Conservation (phyloP, 495 filamentous ascomycete genomes). For the Bacidia rubella region DNA sequence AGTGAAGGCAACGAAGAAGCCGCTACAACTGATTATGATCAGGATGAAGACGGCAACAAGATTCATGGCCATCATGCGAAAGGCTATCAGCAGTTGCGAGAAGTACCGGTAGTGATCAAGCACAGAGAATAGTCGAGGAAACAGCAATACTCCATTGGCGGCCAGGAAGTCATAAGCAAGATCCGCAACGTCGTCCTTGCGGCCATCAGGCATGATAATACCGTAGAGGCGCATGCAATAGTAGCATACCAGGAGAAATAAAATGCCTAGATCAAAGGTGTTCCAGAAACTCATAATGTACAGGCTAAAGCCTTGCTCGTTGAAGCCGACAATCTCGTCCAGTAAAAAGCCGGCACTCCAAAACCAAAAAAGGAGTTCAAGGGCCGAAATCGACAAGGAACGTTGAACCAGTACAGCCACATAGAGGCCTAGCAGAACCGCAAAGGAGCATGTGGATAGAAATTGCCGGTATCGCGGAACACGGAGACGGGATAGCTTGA, state of each 20-base stretch:
- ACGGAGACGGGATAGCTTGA: slow-evolving; percentile 78
- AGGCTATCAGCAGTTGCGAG: slow-evolving; percentile 83
- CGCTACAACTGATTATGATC: slow-evolving; percentile 73
- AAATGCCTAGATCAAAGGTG: slow-evolving; percentile 77
- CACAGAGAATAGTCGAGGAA: slow-evolving; percentile 80
- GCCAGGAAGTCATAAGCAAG: slow-evolving; percentile 86
- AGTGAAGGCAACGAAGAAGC: slow-evolving; percentile 89
- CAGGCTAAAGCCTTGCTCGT: slow-evolving; percentile 83
- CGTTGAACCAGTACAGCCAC: slow-evolving; percentile 57
- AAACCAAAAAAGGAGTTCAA: slow-evolving; percentile 88
- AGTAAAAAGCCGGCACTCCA: slow-evolving; percentile 96
- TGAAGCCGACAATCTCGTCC: slow-evolving; percentile 86
- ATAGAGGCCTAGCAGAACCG: slow-evolving; percentile 69
- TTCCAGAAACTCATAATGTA: slow-evolving; percentile 98
- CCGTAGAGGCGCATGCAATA: slow-evolving; percentile 81
- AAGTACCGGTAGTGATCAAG: slow-evolving; percentile 92
- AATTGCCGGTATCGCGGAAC: slow-evolving; percentile 85
- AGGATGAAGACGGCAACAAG: slow-evolving; percentile 70
- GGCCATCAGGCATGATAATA: slow-evolving; percentile 53
- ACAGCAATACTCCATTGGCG: slow-evolving; percentile 73
- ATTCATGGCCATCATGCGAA: slow-evolving; percentile 83
- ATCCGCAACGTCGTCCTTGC: slow-evolving; percentile 49
- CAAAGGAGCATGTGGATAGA: slow-evolving; percentile 71
- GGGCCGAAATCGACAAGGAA: slow-evolving; percentile 58
- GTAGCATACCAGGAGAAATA: slow-evolving; percentile 74